Percentiles rank a stretch among this genome's conserved stretches.
Conservation (phyloP, 192 early-diverging fungal genomes). For the Chytriomyces sp. region DNA sequence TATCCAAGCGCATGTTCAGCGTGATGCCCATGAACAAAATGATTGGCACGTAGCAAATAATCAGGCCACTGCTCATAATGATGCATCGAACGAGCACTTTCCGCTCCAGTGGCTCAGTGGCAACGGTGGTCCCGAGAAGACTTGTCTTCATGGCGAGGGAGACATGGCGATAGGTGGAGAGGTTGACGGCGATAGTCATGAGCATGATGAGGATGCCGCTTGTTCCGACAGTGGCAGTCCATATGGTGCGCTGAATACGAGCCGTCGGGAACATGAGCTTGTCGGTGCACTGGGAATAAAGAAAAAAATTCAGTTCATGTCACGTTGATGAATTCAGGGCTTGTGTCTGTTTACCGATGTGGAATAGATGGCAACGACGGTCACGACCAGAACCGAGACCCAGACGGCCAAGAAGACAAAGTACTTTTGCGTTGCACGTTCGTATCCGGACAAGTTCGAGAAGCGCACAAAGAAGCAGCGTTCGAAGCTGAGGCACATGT, state of each 20-base stretch:
- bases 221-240: not conserved
- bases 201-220: not conserved
- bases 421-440: not conserved
- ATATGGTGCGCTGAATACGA: not conserved
- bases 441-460: not conserved
- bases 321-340: too few relatives aligned
- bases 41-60: not conserved
- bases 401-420: not conserved
- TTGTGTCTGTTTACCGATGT: not conserved
- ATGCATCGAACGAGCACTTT: not conserved
- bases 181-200: not conserved
- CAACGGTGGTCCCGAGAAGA: not conserved
- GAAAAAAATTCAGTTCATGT: too few relatives aligned
- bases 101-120: not conserved
- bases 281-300: not conserved
- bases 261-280: not conserved
- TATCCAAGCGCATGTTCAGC: not conserved
- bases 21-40: not conserved
- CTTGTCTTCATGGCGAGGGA: not conserved
- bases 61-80: not conserved
- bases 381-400: not conserved
- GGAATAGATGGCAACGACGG: not conserved
- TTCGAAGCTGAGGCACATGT: not conserved
- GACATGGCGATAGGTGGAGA: not conserved
- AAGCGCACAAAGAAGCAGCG: not conserved